Base-by-base conservation (phyloP, 2,329 filamentous ascomycete species). In the Penicillium sp. region DNA sequence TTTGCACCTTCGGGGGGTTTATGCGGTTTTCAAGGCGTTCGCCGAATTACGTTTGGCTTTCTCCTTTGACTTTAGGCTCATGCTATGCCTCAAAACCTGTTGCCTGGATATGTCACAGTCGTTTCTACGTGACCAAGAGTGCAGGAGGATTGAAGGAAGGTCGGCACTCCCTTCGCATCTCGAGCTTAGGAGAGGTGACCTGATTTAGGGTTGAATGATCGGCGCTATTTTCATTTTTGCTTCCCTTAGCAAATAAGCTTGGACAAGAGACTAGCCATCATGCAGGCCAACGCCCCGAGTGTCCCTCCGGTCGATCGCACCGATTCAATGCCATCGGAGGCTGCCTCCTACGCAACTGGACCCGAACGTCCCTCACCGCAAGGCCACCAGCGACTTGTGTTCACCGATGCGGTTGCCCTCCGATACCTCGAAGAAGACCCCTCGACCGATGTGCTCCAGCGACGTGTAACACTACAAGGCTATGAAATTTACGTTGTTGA, bases 401-500 rank as follows among this genome's bases (percentile, higher is more conserved):
- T 89, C 61, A 83, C 86, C 42, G 87, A 90, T 71, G 82, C 84
- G 40, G 81, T 89, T 40, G 87, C 86, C 15, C 86, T 89, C 64
- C 82, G 77, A 60, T 96, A 93, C 70, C 85, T 99, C 23, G 90
- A 96, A 78, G 90, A 95, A 71, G 94, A 97, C 63, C 81, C 86
- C 1, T 85, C 84, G 6, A 92, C 91, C 4, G 82, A 81, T 3
- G 86, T 96, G 8, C 81, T 96, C 62, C 86, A 93, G 66, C 87
- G 89, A 53, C 85, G 86, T 55, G 82, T 83, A 50, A 80, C 84
- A 50, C 82, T 99, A 6, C 79, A 84, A 60, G 93, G 93, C 64
- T 97, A 97, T 76, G 93, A 97, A 74, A 82, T 93, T 61, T 97
- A 97, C 75, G 78, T 97, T 17, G 91, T 97, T 63, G 94, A 97